These are phyloP conservation scores for Teunomyces gatunensis DNA, from an alignment of 805 yeast genomes.

Conservation along the genomic window DNA sequence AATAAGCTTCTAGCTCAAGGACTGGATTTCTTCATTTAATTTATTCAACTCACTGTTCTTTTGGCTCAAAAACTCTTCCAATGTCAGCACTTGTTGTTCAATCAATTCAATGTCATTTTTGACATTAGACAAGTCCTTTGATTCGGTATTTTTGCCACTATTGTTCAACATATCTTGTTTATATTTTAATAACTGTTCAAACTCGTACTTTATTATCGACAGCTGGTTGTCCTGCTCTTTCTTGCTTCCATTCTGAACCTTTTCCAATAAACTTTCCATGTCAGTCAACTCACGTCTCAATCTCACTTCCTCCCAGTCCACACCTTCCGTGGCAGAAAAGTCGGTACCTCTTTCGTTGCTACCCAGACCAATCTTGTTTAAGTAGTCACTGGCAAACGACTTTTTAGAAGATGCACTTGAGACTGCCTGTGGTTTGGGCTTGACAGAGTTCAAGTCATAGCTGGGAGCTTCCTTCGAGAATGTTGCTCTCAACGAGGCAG, in stretches of 20 bases:
- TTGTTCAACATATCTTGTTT: slow-evolving; percentile 57
- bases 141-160: slow-evolving; percentile 10
- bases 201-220: slow-evolving; percentile 53
- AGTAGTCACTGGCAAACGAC: slow-evolving; percentile 53
- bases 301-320: slow-evolving; percentile 91
- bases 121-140: slow-evolving; percentile 49
- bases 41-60: slow-evolving; percentile 60
- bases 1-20: slow-evolving; percentile 11
- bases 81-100: slow-evolving; percentile 69
- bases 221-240: slow-evolving; percentile 23
- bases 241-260: slow-evolving; percentile 38
- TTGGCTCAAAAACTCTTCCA: slow-evolving; percentile 63
- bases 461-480: slow-evolving; percentile 82
- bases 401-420: slow-evolving; percentile 13
- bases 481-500: slow-evolving; percentile 86
- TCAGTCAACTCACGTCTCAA: slow-evolving; percentile 75
- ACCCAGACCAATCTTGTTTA: slow-evolving; percentile 56
- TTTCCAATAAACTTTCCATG: slow-evolving; percentile 61
- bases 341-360: slow-evolving; percentile 57
- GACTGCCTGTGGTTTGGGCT: slow-evolving; percentile 5
- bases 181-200: slow-evolving; percentile 77
- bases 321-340: slow-evolving; percentile 67
- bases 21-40: slow-evolving; percentile 43
- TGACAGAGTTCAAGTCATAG: slow-evolving; percentile 48
- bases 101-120: slow-evolving; percentile 64